Evolutionary conservation across 331 rosid species (phyloP).

Genomic region (Saraca asoca): DNA sequence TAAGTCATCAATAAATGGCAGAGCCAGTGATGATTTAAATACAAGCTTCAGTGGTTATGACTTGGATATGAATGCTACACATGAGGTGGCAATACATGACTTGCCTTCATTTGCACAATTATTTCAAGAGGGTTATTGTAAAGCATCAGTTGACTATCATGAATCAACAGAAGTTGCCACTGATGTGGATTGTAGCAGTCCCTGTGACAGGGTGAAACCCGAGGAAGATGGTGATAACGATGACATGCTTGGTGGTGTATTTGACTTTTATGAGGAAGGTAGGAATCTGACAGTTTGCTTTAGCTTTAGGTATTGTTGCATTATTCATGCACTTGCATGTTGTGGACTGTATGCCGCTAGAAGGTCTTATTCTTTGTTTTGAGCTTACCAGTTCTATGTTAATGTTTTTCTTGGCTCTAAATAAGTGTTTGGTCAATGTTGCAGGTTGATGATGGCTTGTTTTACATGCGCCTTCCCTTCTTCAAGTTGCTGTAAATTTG

Average conservation of each 20-base stretch:
- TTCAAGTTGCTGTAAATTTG: conserved; percentile 41
- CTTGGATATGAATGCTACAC: conserved; percentile 59
- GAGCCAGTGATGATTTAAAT: conserved; percentile 54
- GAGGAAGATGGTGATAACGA: conserved; percentile 75
- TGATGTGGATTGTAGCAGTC: conserved; percentile 69
- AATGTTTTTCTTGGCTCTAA: no score
- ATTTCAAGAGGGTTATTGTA: conserved; percentile 82
- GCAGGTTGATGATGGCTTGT: conserved; percentile 54
- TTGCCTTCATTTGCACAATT: conserved; percentile 64
- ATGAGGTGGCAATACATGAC: conserved; percentile 62
- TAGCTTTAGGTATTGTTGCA: conserved; percentile 14
- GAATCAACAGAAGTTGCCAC: conserved; percentile 58
- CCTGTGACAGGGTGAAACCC: conserved; percentile 71
- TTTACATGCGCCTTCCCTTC: conserved; percentile 32
- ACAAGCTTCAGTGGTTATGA: conserved; percentile 62
- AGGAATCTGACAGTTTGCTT: conserved; percentile 27
- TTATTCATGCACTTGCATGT: neutral
- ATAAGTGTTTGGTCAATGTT: conserved; percentile 23
- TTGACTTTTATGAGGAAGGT: conserved; percentile 95
- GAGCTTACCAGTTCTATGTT: neutral
- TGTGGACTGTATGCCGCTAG: neutral
- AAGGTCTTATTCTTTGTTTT: no score
- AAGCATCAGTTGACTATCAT: conserved; percentile 53
- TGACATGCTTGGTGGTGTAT: conserved; percentile 82
- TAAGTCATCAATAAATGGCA: conserved; percentile 51